A percentile compares a stretch with the other conserved stretches of the same genome.
phyloP scores from a whole-genome alignment of 2,329 filamentous ascomycete genomes.

The Fusarium palustre region DNA sequence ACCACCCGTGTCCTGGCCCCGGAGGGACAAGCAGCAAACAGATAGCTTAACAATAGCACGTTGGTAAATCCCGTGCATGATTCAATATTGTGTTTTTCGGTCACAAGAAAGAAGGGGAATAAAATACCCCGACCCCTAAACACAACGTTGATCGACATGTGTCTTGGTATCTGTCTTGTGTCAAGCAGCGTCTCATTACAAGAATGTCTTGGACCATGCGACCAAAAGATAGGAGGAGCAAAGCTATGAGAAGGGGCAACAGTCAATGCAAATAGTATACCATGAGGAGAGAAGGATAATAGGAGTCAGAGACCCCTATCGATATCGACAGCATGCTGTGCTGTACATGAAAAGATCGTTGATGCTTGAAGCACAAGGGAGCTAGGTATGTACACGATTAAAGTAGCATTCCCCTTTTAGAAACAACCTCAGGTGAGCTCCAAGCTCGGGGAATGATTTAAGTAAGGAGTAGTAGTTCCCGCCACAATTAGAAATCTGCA shows the following conservation, averaged over 20 bases:
- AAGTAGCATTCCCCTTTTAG: conserved; percentile 40
- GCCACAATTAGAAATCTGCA: conserved; percentile 3
- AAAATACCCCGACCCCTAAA: not conserved
- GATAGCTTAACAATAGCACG: conserved; percentile 2
- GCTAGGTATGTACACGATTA: conserved; percentile 7
- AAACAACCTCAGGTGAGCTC: conserved; percentile 35
- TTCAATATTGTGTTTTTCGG: not conserved
- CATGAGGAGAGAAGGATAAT: not conserved
- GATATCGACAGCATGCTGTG: conserved; percentile 2
- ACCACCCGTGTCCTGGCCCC: not conserved
- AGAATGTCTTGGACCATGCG: not conserved
- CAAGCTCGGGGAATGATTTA: conserved; percentile 24
- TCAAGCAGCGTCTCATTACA: conserved; percentile 2
- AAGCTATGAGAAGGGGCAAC: not conserved
- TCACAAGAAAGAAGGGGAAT: conserved; percentile 11
- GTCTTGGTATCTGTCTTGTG: conserved; percentile 25
- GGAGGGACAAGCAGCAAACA: not conserved
- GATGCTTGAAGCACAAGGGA: conserved; percentile 29
- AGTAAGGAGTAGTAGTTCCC: conserved; percentile 18
- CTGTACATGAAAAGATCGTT: conserved; percentile 11
- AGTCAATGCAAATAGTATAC: not conserved
- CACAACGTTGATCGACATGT: conserved; percentile 19
- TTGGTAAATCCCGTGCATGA: not conserved
- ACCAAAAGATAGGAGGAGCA: conserved; percentile 6
- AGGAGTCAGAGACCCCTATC: conserved; percentile 26